Evolutionary conservation across 1,284 basidiomycete genomes (phyloP), one percentile per base, ranked within the genome.

Genomic region (Lignosus rhinocerotis): DNA sequence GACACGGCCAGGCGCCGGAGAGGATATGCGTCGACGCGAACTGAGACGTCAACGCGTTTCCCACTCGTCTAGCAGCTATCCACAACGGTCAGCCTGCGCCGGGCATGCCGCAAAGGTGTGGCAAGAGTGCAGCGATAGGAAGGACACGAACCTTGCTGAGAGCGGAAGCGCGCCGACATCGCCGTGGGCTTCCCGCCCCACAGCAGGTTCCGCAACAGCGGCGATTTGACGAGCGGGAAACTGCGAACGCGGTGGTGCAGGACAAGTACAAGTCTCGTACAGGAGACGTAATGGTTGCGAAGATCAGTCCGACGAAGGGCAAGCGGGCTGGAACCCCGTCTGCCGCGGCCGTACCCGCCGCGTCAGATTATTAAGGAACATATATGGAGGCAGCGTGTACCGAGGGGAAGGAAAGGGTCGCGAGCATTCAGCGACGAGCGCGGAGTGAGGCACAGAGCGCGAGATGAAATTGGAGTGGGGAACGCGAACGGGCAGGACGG

Each of bases 281-380:
- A 56, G 11, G 56, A 58, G 56, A 63, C 62, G 62, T 63, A 63
- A 63, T 63, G 7, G 53, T 58, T 53, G 54, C 30, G 19, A 34
- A 44, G 47, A 34, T 25, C 34, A 44, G 30, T 33, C 41, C 25
- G 55, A 30, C 39, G 48, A 52, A 31, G n/a, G 36, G 46, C 30
- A 50, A 53, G 44, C 46, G 50, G 51, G 31, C 19, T 51, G 33
- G 48, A 55, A 50, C 45, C 51, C 51, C 47, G 47, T 47, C 53
- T 16, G 51, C 55, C 55, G 46, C 32, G 31, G 42, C 34, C 49
- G 33, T 16, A n/a, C 17, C 33, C 51, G 43, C 36, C 49, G 48
- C 53, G 53, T 30, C 21, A 45, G 21, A 41, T 47, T 46, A 60
- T 63, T 55, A 50, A 60, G 58, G 56, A 56, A 54, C 58, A 39